Percentiles rank a stretch among this genome's conserved stretches.
Conservation (phyloP, 805 yeast species). For the Wickerhamiella nectarea region DNA sequence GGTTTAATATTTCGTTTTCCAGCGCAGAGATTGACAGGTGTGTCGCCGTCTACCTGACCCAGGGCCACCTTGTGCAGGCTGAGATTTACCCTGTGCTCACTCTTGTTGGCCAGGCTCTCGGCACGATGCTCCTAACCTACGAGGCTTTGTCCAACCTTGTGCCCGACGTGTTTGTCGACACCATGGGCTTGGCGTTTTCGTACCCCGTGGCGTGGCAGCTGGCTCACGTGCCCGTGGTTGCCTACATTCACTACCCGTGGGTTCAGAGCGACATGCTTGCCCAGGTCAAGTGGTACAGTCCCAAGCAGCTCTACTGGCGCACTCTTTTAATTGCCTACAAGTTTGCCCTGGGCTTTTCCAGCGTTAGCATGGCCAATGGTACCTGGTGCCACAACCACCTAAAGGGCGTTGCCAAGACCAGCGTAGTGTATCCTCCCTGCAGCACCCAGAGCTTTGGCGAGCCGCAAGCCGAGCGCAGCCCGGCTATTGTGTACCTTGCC, state of each 20-base stretch:
- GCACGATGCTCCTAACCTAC: slow-evolving; percentile 51
- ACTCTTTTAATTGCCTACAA: slow-evolving; percentile 49
- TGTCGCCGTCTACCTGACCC: slow-evolving; percentile 46
- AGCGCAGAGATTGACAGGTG: slow-evolving; percentile 37
- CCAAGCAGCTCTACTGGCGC: slow-evolving; percentile 59
- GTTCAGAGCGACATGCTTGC: slow-evolving; percentile 69
- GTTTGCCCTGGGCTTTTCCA: slow-evolving; percentile 51
- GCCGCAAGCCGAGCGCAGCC: slow-evolving; percentile 15
- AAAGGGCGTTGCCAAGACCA: slow-evolving; percentile 29
- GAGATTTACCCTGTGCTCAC: slow-evolving; percentile 67
- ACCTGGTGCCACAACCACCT: slow-evolving; percentile 86
- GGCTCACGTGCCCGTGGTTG: slow-evolving; percentile 58
- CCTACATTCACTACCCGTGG: slow-evolving; percentile 92
- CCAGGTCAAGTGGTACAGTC: slow-evolving; percentile 14
- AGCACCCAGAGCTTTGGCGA: slow-evolving; percentile 45
- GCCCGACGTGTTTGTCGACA: slow-evolving; percentile 90
- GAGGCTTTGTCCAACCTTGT: slow-evolving; percentile 53
- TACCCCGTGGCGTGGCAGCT: slow-evolving; percentile 50
- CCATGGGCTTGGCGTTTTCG: slow-evolving; percentile 85
- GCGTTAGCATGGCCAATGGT: slow-evolving; percentile 62
- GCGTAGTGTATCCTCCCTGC: slow-evolving; percentile 73
- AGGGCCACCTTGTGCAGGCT: slow-evolving; percentile 52
- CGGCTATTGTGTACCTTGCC: slow-evolving; percentile 46
- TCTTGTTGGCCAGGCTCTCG: slow-evolving; percentile 74
- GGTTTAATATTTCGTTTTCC: slow-evolving; percentile 40